Base-by-base conservation (phyloP, 2,329 filamentous ascomycete species). In the Cladosporium sp. region DNA sequence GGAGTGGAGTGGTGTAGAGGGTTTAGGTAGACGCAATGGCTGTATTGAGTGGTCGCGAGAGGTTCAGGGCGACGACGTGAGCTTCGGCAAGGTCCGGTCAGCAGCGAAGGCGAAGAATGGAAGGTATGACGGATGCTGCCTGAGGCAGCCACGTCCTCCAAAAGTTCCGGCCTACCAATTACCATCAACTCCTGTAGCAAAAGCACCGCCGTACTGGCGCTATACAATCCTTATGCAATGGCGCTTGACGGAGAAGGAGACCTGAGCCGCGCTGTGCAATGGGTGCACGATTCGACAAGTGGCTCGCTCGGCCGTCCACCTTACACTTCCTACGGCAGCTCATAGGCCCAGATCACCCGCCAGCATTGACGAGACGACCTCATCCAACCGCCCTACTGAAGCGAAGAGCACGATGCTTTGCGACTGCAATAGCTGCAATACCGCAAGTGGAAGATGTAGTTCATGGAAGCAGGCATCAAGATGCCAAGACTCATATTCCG, bases 261-360 rank as follows among this genome's bases (percentile, higher is more conserved):
- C 43, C 19, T 60, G 54, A 59, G 33, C n/a, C 43, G 58, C 57
- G 54, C 50, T 49, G 44, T 50, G 59, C 69, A 59, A 76, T 76
- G 73, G 70, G 69, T 66, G 64, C 66, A 63, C 68, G 68, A 56
- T 64, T 75, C 63, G 66, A 72, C 59, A 67, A 68, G 66, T 72
- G 74, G 65, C 69, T 75, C 65, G 71, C 67, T 61, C 68, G 68
- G 66, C 70, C 72, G 58, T 69, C 71, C 60, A 70, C 71, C 56
- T 62, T 72, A 57, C 50, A 32, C 35, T 46, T 53, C 34, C 35
- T 53, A 43, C 50, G 50, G 43, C 50, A 46, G 50, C 50, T 53
- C 43, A 19, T 53, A 53, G 37, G 50, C 38, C 50, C 50, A 10
- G 50, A 53, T 35, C 34, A 37, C 18, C 19, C 49, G 5, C 18